Evolutionary conservation across 2,329 filamentous ascomycete species (phyloP).

Genomic region (Atkinsonella texensis): DNA sequence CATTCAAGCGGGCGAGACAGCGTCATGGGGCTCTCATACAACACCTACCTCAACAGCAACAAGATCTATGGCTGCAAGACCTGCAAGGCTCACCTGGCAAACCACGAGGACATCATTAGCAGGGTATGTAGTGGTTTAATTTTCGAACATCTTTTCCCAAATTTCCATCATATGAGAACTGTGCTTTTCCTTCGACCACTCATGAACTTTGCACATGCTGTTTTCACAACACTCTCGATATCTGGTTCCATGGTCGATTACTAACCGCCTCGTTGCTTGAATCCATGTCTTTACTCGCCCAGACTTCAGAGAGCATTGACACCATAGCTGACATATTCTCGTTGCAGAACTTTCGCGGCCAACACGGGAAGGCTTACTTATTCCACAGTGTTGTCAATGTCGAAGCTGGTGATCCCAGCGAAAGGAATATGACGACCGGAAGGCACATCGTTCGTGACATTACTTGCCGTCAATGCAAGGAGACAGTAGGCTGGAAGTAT

Average conservation of each 20-base stretch:
- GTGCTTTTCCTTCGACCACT: no score
- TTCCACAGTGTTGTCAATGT: conserved; percentile 94
- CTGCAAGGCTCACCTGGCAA: conserved; percentile 91
- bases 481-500: conserved; percentile 96
- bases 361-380: conserved; percentile 95
- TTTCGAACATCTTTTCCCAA: background rate
- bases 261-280: no score
- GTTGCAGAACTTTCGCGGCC: conserved; percentile 83
- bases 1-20: background rate
- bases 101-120: conserved; percentile 93
- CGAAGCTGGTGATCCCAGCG: conserved; percentile 67
- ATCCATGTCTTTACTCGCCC: background rate
- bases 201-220: no score
- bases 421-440: conserved; percentile 97
- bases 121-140: conserved; percentile 44
- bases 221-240: no score
- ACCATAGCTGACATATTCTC: background rate
- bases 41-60: conserved; percentile 74
- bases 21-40: conserved; percentile 78
- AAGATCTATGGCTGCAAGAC: conserved; percentile 88
- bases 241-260: no score
- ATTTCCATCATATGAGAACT: no score
- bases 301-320: no score
- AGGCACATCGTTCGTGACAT: conserved; percentile 92
- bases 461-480: conserved; percentile 77